Evolutionary conservation across 2,329 filamentous ascomycete genomes (phyloP).

Genomic region (Pestalotiopsis sp.): DNA sequence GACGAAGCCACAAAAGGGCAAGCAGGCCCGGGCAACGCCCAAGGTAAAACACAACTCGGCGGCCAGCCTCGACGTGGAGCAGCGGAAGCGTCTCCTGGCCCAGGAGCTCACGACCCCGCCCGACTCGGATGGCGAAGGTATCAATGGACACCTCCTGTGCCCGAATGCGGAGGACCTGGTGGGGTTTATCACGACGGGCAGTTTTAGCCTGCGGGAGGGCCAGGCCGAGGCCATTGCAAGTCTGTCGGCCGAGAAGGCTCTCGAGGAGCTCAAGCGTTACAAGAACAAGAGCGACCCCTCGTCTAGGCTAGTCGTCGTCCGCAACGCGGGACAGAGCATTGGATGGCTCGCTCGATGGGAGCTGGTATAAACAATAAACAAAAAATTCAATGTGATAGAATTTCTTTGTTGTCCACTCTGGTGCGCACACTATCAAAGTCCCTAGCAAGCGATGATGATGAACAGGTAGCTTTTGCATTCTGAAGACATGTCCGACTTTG

Average conservation of each 20-base stretch:
- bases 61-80: conserved; percentile 34
- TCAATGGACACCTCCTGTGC: conserved; percentile 65
- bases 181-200: conserved; percentile 88
- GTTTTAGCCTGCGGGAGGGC: conserved; percentile 79
- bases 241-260: conserved; percentile 62
- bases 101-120: conserved; percentile 50
- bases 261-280: conserved; percentile 40
- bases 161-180: conserved; percentile 77
- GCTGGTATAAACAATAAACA: conserved; percentile 45
- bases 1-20: conserved; percentile 34
- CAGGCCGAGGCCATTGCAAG: conserved; percentile 76
- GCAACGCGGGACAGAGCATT: conserved; percentile 77
- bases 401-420: background rate
- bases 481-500: too few relatives aligned
- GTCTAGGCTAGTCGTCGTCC: conserved; percentile 72
- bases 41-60: conserved; percentile 28
- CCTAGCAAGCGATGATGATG: too few relatives aligned
- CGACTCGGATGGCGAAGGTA: conserved; percentile 39
- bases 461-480: too few relatives aligned
- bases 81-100: conserved; percentile 47
- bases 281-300: conserved; percentile 38
- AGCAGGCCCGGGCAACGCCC: conserved; percentile 29
- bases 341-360: conserved; percentile 84
- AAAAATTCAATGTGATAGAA: background rate
- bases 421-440: background rate